These are phyloP conservation scores for Lentinula edodes DNA, from an alignment of 768 basidiomycete genomes.

Conservation along the genomic window DNA sequence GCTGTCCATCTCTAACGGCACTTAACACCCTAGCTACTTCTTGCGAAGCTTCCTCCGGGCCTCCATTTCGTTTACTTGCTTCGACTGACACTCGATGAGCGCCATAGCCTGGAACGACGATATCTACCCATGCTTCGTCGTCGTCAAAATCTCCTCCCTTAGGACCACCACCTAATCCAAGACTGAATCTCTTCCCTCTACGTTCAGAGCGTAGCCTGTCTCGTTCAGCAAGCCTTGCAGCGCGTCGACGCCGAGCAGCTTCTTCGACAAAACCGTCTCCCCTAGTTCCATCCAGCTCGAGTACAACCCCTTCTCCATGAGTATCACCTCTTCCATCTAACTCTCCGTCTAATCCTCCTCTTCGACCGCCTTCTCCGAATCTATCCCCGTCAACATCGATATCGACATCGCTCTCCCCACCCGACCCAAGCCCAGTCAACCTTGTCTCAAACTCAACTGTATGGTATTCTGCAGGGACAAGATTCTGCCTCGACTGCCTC, in stretches of 20 bases:
- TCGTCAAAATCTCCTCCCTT: background rate
- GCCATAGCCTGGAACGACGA: background rate
- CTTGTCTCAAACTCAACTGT: slow-evolving; percentile 81
- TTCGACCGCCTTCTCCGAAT: background rate
- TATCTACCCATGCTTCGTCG: slow-evolving; percentile 2
- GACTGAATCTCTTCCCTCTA: slow-evolving; percentile 5
- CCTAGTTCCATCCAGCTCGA: background rate
- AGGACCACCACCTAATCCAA: slow-evolving; percentile 21
- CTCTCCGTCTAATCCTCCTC: background rate
- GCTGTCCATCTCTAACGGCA: slow-evolving; percentile 23
- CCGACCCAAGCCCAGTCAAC: slow-evolving; percentile 54
- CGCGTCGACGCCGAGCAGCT: background rate
- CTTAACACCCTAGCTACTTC: slow-evolving; percentile 51
- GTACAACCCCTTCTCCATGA: slow-evolving; percentile 29
- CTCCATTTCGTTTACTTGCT: slow-evolving; percentile 37
- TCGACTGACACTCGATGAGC: slow-evolving; percentile 25
- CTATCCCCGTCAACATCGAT: slow-evolving; percentile 34
- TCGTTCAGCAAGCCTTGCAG: slow-evolving; percentile 2
- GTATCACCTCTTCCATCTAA: slow-evolving; percentile 20
- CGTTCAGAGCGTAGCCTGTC: background rate
- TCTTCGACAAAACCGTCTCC: slow-evolving; percentile 3
- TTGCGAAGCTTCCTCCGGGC: slow-evolving; percentile 71
- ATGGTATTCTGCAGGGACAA: slow-evolving; percentile 66
- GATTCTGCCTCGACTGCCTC: slow-evolving; percentile 28
- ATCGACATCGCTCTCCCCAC: slow-evolving; percentile 24